Conservation (phyloP, 2,329 filamentous ascomycete genomes). For the Raffaelea ambrosiae region DNA sequence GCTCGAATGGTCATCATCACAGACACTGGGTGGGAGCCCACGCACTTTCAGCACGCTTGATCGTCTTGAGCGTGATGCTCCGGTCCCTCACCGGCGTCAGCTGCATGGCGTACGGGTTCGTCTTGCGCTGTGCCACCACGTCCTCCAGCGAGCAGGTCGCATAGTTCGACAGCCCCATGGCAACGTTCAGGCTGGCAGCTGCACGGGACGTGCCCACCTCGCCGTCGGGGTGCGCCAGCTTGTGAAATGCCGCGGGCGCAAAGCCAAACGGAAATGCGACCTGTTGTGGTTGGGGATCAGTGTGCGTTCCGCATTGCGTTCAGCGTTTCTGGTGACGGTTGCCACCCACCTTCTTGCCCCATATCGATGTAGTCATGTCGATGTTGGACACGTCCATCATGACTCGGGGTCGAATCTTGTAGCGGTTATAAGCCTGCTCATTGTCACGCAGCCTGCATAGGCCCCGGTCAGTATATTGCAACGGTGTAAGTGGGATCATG, state of each 20-base stretch:
- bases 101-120: slow-evolving; percentile 28
- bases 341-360: not conserved
- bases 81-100: not conserved
- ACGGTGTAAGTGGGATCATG: not conserved
- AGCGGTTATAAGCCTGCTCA: not conserved
- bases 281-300: too few species aligned
- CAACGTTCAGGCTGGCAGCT: not conserved
- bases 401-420: not conserved
- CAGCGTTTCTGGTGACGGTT: too few species aligned
- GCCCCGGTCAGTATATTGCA: not conserved
- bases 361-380: slow-evolving; percentile 12
- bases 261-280: slow-evolving; percentile 45
- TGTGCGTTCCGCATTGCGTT: too few species aligned
- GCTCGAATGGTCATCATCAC: not conserved
- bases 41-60: not conserved
- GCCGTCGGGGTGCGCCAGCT: slow-evolving; percentile 41
- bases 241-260: slow-evolving; percentile 43
- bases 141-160: slow-evolving; percentile 36
- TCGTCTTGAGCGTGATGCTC: not conserved
- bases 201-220: slow-evolving; percentile 26
- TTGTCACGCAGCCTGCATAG: not conserved
- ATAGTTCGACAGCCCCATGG: slow-evolving; percentile 39
- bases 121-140: slow-evolving; percentile 28
- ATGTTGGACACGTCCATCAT: slow-evolving; percentile 19
- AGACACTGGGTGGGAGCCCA: not conserved